Conservation (phyloP, 2,329 filamentous ascomycete species). For the Fusarium sp. region DNA sequence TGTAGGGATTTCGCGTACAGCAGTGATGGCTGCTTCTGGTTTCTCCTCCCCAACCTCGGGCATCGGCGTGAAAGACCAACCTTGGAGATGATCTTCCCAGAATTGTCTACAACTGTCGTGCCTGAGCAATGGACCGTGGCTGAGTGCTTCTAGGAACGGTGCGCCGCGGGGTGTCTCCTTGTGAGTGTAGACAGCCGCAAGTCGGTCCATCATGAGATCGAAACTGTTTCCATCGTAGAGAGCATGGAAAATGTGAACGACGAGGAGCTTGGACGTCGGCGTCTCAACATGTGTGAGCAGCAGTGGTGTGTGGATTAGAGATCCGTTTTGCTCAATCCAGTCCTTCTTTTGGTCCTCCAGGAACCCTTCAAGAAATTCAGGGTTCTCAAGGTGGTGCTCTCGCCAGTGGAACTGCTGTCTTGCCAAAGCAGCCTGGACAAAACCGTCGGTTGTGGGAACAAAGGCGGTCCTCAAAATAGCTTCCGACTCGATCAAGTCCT, state of each 20-base stretch:
- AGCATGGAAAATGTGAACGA: slow-evolving; percentile 82
- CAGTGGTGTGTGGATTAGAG: slow-evolving; percentile 26
- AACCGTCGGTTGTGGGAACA: slow-evolving; percentile 77
- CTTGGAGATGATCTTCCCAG: slow-evolving; percentile 70
- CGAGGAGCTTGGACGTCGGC: slow-evolving; percentile 59
- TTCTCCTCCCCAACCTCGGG: slow-evolving; percentile 10
- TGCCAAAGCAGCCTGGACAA: slow-evolving; percentile 76
- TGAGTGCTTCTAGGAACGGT: slow-evolving; percentile 73
- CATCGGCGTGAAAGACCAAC: slow-evolving; percentile 37
- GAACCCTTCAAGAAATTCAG: slow-evolving; percentile 45
- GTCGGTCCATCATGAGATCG: slow-evolving; percentile 69
- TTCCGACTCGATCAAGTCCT: slow-evolving; percentile 58
- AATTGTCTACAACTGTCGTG: slow-evolving; percentile 62
- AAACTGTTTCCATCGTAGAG: slow-evolving; percentile 89
- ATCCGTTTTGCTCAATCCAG: slow-evolving; percentile 67
- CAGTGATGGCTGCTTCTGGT: slow-evolving; percentile 2
- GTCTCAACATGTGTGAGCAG: slow-evolving; percentile 52
- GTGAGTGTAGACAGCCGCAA: slow-evolving; percentile 50
- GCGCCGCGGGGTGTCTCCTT: slow-evolving; percentile 51
- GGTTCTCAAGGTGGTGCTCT: slow-evolving; percentile 43
- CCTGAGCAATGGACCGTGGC: slow-evolving; percentile 73
- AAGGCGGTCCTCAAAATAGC: slow-evolving; percentile 81
- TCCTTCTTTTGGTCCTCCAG: slow-evolving; percentile 50
- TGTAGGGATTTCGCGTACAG: slow-evolving; percentile 48
- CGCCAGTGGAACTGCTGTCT: slow-evolving; percentile 56